Evolutionary conservation across 1,284 basidiomycete genomes (phyloP).

Genomic region (Rhodotorula glutinis): DNA sequence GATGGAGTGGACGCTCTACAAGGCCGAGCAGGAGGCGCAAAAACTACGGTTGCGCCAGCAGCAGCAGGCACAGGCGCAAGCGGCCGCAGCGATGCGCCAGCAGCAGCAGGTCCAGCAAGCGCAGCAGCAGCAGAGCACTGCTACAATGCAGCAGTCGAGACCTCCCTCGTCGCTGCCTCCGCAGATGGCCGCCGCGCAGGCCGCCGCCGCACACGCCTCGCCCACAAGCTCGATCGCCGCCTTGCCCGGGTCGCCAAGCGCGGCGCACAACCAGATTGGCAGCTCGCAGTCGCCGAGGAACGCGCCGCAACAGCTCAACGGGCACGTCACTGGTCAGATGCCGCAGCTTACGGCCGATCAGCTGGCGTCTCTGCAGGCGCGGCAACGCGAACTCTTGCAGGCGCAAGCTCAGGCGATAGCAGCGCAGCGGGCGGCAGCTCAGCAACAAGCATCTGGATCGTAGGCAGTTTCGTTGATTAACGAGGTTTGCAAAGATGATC

Average conservation of each 20-base stretch:
- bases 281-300: background rate
- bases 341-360: constrained; percentile 28
- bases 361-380: constrained; percentile 19
- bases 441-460: background rate
- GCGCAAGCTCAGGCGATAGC: constrained; percentile 21
- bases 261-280: background rate
- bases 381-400: constrained; percentile 15
- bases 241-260: constrained; percentile 18
- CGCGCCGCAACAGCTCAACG: constrained; percentile 7
- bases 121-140: constrained; percentile 19
- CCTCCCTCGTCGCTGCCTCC: constrained; percentile 12
- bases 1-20: constrained; percentile 38
- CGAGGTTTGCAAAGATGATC: background rate
- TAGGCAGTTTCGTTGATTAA: background rate
- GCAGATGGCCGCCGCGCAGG: constrained; percentile 9
- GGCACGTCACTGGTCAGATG: background rate
- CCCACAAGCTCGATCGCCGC: constrained; percentile 11
- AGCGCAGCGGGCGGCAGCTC: constrained; percentile 2
- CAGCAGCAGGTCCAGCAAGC: constrained; percentile 9
- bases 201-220: constrained; percentile 11
- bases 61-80: constrained; percentile 23
- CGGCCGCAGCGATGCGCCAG: constrained; percentile 8
- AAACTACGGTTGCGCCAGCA: constrained; percentile 31
- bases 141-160: background rate
- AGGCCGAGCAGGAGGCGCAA: constrained; percentile 39